Evolutionary conservation across 2,329 filamentous ascomycete genomes (phyloP), one percentile per base, ranked within the genome.

Genomic region (Ploettnerulaceae sp.): DNA sequence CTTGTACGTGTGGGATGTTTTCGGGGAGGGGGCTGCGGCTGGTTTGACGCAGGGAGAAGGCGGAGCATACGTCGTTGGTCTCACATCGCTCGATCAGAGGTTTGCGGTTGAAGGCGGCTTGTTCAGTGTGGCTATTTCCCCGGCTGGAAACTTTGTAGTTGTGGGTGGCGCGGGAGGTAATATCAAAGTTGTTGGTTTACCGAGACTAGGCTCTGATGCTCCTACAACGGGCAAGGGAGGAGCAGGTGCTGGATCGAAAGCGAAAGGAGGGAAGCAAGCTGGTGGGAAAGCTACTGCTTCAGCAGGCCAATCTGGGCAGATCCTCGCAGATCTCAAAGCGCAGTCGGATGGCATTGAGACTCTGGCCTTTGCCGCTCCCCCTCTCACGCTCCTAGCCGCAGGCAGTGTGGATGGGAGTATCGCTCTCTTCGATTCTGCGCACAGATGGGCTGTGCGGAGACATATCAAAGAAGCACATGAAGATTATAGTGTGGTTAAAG

Each of bases 41-140:
- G 81, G 79, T 3, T 65, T 83, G 11, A 71, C 72, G 2, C 71
- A 75, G 18, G 72, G 73, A 2, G 71, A 73, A 4, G 72, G 76
- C 18, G 71, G 74, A 11, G 79, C 81, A 55, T 73, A 87, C 0
- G 81, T 90, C 9, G 79, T 97, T 5, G 82, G 81, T 0, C 73
- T 96, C 35, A 95, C 86, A 1, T 77, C 76, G 0, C 75, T 80
- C 11, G 93, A 98, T 68, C 87, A 95, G 71, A 82, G 93, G 36
- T 98, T 98, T 70, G 82, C 80, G 24, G 86, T 97, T 39, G 87
- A 95, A 48, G 93, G 91, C 18, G 93, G 93, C 0, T 73, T 98
- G 1, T 97, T 89, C 75, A 89, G 85, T 29, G 79, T 96, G 26
- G 89, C 87, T 14, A 73, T 96, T 54, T 84, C 91, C 5, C 89